Evolutionary conservation across 2,329 filamentous ascomycete species (phyloP), one percentile per base, ranked within the genome.

Genomic region (Sclerotinia sclerotiorum): DNA sequence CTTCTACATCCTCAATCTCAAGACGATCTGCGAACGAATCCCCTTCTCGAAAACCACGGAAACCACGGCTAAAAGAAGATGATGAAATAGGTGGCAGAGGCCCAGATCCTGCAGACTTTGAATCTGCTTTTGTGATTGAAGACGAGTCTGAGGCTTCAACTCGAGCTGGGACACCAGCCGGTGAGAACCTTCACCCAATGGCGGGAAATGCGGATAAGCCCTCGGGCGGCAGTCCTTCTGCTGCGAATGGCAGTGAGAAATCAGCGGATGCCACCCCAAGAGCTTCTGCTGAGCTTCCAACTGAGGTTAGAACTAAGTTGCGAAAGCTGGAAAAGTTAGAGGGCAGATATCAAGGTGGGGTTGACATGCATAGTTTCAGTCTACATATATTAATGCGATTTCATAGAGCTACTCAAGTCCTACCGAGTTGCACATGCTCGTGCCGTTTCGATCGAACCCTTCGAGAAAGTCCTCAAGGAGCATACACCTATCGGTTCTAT

Each of bases 401-500:
- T 51, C 65, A 39, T 66, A 93, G 94, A 98, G 76, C 84, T 99
- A 0, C 83, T 98, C 62, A 90, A 93, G 68, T 97, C 94, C 11
- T 99, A 99, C 80, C 88, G 93, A 70, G 89, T 94, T 72, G 95
- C 95, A 24, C 94, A 99, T 81, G 88, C 91, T 68, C 89, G 93
- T 64, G 92, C 94, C 54, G 88, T 91, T 17, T 88, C 91, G 3
- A 96, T 98, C 75, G 95, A 98, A 76, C 91, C 93, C 0, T 99
- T 99, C 78, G 95, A 99, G 80, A 90, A 92, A 67, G 89, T 91
- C 0, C 84, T 99, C 10, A 92, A 93, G 74, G 95, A 99, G 77
- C 92, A 97, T 74, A 99, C 95, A 0, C 94, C 95, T 2, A 82
- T 98, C 48, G 91, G 92, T 5, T 94, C 93, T 21, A 97, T 99